phyloP scores from a whole-genome alignment of 345 rosid genomes.

The Orychophragmus violaceus region DNA sequence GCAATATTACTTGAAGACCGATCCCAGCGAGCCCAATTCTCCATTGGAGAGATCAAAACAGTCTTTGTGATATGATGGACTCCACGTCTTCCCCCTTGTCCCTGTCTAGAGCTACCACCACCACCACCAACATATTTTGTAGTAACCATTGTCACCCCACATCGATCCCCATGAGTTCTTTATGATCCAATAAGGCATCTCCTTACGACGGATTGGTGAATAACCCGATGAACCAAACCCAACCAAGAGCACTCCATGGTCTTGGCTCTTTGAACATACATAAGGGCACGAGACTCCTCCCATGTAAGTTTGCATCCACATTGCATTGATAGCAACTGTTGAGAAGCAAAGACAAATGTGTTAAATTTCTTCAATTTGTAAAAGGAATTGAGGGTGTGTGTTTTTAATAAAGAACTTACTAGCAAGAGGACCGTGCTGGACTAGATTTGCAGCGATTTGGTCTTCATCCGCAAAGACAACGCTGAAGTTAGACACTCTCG shows the following conservation, averaged over 20 bases:
- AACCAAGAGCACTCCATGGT: constrained; percentile 87
- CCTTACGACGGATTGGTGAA: constrained; percentile 70
- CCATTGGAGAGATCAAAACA: constrained; percentile 58
- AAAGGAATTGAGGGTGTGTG: background rate
- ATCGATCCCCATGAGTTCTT: too few relatives aligned
- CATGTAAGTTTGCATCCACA: constrained; percentile 86
- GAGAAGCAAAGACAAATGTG: background rate
- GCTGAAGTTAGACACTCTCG: constrained; percentile 80
- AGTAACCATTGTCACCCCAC: too few relatives aligned
- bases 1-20: constrained; percentile 76
- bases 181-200: constrained; percentile 86
- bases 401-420: constrained; percentile 35
- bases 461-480: constrained; percentile 79
- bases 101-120: too few relatives aligned
- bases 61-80: constrained; percentile 59
- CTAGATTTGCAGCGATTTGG: constrained; percentile 92
- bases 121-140: too few relatives aligned
- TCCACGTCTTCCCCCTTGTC: constrained; percentile 70
- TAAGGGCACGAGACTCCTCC: too few relatives aligned
- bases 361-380: background rate
- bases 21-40: constrained; percentile 89
- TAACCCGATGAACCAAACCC: constrained; percentile 81
- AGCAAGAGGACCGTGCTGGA: constrained; percentile 82
- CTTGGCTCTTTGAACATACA: constrained; percentile 65
- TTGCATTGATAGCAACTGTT: constrained; percentile 86